phyloP scores from a whole-genome alignment of 495 filamentous ascomycete genomes.

The Amniculicola lignicola region DNA sequence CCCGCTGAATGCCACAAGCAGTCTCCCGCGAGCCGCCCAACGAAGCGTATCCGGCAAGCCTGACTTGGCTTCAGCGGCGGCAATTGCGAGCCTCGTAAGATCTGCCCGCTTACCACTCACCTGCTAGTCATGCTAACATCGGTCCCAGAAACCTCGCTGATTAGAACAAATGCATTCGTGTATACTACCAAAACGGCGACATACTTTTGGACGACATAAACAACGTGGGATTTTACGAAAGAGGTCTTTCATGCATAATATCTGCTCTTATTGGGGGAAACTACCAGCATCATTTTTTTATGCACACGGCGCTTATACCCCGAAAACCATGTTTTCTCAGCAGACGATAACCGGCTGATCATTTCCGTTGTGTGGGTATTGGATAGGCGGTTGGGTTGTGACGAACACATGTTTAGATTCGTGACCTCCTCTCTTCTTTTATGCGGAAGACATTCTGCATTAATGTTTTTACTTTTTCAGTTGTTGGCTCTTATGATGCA shows the following conservation, averaged over 20 bases:
- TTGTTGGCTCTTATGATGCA: background rate
- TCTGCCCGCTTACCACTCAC: background rate
- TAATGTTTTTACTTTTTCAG: background rate
- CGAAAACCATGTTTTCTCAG: constrained; percentile 15
- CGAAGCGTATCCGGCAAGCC: constrained; percentile 36
- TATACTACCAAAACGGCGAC: too few relatives aligned
- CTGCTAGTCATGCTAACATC: constrained; percentile 3
- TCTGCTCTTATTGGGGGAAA: background rate
- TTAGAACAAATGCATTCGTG: background rate
- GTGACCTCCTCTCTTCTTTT: background rate
- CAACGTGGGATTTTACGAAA: constrained; percentile 11
- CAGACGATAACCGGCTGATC: background rate
- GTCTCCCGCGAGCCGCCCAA: constrained; percentile 35
- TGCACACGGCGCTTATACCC: constrained; percentile 26
- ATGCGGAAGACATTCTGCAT: background rate
- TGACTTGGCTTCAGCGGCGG: constrained; percentile 35
- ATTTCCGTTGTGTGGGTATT: constrained; percentile 14
- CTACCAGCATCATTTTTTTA: constrained; percentile 13
- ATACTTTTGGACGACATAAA: background rate
- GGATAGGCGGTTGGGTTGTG: constrained; percentile 14
- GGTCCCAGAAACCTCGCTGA: constrained; percentile 21
- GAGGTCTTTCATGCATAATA: background rate
- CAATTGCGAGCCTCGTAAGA: constrained; percentile 36
- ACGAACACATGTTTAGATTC: background rate
- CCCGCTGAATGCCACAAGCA: constrained; percentile 30